Evolutionary conservation across 2,329 filamentous ascomycete genomes (phyloP).

Genomic region (Ceratocystis colombiana): DNA sequence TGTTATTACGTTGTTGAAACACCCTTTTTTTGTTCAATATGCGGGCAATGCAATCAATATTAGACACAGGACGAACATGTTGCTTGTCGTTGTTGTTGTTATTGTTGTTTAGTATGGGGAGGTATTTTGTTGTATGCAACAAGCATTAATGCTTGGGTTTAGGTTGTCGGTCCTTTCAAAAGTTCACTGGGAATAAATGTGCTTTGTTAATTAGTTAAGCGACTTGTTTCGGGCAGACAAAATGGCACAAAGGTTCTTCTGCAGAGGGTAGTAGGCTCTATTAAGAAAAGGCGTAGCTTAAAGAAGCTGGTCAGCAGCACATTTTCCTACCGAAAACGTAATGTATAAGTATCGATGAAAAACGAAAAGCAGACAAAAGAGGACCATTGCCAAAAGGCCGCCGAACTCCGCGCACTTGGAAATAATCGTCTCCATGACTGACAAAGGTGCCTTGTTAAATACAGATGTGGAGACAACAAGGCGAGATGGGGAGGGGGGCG

Average conservation of each 20-base stretch:
- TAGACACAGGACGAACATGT: not conserved
- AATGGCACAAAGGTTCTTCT: constrained; percentile 16
- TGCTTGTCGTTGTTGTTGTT: too few relatives aligned
- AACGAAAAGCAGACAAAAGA: constrained; percentile 3
- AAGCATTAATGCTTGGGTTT: not conserved
- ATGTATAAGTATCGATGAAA: not conserved
- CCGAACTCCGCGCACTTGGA: not conserved
- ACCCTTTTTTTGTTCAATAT: not conserved
- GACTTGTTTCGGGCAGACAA: constrained; percentile 5
- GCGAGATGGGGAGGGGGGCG: not conserved
- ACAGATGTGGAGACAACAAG: not conserved
- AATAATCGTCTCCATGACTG: not conserved
- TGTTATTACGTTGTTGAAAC: not conserved
- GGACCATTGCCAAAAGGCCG: not conserved
- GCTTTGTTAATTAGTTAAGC: constrained; percentile 3
- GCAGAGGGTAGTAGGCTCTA: not conserved
- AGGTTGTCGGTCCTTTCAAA: not conserved
- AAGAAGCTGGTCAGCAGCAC: not conserved
- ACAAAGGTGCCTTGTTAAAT: constrained; percentile 1
- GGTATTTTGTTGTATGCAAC: too few relatives aligned
- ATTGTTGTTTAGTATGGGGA: too few relatives aligned
- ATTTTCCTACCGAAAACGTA: constrained; percentile 10
- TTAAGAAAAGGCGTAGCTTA: not conserved
- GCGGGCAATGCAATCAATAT: not conserved
- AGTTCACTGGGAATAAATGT: constrained; percentile 2